Evolutionary conservation across 139 green algal genomes (phyloP).

Genomic region (Coelastrella sp.): DNA sequence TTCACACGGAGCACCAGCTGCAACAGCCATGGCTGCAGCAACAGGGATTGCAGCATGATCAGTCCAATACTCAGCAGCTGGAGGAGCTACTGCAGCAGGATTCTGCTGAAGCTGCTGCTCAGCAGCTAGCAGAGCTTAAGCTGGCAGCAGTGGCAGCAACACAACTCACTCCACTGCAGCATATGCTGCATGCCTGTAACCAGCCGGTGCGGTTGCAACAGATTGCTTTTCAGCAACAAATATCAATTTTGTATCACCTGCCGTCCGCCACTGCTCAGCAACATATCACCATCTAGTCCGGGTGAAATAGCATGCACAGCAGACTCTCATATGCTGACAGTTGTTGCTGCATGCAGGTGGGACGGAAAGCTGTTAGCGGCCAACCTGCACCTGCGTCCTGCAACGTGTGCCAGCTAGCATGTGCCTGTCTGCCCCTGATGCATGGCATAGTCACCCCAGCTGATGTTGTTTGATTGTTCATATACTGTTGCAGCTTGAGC

Average conservation of each 20-base stretch:
- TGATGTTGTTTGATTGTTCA: background rate
- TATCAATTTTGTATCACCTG: too few relatives aligned
- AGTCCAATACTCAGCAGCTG: conserved; percentile 4
- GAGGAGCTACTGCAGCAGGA: conserved; percentile 1
- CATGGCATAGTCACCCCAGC: too few relatives aligned
- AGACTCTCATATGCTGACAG: too few relatives aligned
- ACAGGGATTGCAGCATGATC: background rate
- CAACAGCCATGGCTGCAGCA: background rate
- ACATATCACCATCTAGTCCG: too few relatives aligned
- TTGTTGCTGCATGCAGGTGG: background rate
- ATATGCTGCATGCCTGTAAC: conserved; percentile 77
- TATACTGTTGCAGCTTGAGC: conserved; percentile 29
- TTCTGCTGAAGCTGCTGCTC: background rate
- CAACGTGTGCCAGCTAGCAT: background rate
- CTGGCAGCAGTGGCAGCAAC: background rate
- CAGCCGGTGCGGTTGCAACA: conserved; percentile 62
- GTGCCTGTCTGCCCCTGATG: too few relatives aligned
- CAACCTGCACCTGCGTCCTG: background rate
- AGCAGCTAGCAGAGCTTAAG: conserved; percentile 6
- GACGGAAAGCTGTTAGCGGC: background rate
- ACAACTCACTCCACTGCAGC: conserved; percentile 66
- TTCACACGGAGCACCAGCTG: background rate
- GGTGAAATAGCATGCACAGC: too few relatives aligned
- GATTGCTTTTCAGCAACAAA: too few relatives aligned
- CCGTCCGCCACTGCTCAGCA: too few relatives aligned